phyloP scores from a whole-genome alignment of 1,284 basidiomycete species.

The Meripilus lineatus region DNA sequence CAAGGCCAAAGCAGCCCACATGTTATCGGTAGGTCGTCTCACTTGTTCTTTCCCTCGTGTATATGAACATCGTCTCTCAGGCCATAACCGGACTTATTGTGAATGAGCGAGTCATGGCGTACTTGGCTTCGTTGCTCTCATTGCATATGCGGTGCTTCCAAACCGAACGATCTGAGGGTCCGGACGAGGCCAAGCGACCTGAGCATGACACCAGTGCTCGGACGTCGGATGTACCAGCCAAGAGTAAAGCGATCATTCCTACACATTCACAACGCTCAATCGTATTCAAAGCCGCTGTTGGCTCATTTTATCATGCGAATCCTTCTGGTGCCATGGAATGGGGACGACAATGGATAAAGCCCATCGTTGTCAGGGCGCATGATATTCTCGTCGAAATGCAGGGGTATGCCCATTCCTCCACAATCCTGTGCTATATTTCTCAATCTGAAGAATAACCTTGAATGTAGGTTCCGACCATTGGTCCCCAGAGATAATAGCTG shows the following conservation, averaged over 20 bases:
- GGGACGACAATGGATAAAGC: slow-evolving; percentile 20
- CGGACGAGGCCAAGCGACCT: not conserved
- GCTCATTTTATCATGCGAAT: slow-evolving; percentile 22
- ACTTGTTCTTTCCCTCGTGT: not conserved
- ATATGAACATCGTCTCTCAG: slow-evolving; percentile 6
- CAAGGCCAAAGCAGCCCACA: slow-evolving; percentile 21
- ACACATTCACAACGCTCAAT: slow-evolving; percentile 17
- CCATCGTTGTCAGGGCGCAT: slow-evolving; percentile 19
- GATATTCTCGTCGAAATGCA: slow-evolving; percentile 17
- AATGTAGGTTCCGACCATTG: not conserved
- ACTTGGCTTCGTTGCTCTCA: not conserved
- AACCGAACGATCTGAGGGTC: not conserved
- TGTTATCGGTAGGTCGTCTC: slow-evolving; percentile 19
- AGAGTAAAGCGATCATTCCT: not conserved
- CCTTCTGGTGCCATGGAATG: slow-evolving; percentile 21
- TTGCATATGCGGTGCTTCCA: not conserved
- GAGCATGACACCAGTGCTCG: too few relatives aligned
- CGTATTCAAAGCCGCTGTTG: slow-evolving; percentile 22
- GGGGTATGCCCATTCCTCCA: too few relatives aligned
- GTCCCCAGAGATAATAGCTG: not conserved
- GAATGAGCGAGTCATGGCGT: slow-evolving; percentile 5
- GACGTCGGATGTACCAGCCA: too few relatives aligned
- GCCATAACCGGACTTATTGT: slow-evolving; percentile 7
- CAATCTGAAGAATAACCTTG: not conserved
- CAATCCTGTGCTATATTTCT: not conserved